phyloP scores from a whole-genome alignment of 2,329 filamentous ascomycete genomes.

The Xylaria sp. region DNA sequence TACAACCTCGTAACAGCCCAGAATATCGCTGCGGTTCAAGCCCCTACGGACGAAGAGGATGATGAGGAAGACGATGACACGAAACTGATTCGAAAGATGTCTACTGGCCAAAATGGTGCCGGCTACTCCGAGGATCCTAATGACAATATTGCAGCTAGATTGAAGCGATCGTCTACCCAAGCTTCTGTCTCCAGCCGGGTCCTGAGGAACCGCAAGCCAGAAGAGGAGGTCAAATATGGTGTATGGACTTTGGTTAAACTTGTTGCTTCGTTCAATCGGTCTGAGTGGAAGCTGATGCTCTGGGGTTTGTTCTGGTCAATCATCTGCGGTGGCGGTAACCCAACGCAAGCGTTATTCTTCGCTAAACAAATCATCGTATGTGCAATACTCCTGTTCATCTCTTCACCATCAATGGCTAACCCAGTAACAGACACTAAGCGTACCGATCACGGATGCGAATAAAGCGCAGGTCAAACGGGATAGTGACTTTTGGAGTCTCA shows the following conservation, averaged over 20 bases:
- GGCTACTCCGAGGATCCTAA: constrained; percentile 61
- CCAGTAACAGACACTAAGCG: constrained; percentile 39
- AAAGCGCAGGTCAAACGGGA: constrained; percentile 67
- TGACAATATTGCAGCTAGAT: constrained; percentile 63
- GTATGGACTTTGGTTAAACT: constrained; percentile 79
- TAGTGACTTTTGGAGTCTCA: constrained; percentile 83
- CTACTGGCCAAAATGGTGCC: constrained; percentile 46
- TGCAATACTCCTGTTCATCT: constrained; percentile 53
- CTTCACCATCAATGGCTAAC: constrained; percentile 17
- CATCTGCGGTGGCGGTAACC: constrained; percentile 82
- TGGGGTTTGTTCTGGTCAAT: constrained; percentile 74
- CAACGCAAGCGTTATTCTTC: constrained; percentile 80
- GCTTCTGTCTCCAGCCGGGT: constrained; percentile 73
- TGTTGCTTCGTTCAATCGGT: constrained; percentile 77
- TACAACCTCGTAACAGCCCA: constrained; percentile 87
- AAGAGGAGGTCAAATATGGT: constrained; percentile 64
- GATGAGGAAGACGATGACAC: constrained; percentile 48
- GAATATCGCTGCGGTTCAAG: constrained; percentile 68
- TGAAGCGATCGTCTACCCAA: constrained; percentile 60
- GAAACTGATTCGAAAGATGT: constrained; percentile 55
- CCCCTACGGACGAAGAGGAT: constrained; percentile 56
- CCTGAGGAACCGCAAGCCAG: constrained; percentile 60
- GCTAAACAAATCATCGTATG: constrained; percentile 79
- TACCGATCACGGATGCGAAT: constrained; percentile 53
- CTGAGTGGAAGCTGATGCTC: constrained; percentile 74